phyloP scores from a whole-genome alignment of 768 basidiomycete species.

The Tricholoma flavovirens region DNA sequence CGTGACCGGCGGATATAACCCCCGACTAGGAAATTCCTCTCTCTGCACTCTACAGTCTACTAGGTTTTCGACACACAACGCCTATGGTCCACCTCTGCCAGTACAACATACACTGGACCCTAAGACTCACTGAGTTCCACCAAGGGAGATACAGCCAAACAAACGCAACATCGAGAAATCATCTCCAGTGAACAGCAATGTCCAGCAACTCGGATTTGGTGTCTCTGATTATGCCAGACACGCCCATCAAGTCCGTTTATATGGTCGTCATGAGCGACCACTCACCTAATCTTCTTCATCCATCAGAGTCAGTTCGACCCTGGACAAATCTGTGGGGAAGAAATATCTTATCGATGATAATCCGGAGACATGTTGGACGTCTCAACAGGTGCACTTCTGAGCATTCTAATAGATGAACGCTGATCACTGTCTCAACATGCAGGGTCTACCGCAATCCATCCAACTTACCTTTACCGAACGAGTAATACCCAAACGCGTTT shows the following conservation, averaged over 20 bases:
- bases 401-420: neutral
- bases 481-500: slow-evolving; percentile 51
- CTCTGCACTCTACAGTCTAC: neutral
- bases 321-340: slow-evolving; percentile 70
- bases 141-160: neutral
- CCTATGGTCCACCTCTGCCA: neutral
- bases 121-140: too few relatives aligned
- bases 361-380: slow-evolving; percentile 83
- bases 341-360: slow-evolving; percentile 63
- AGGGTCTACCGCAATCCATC: slow-evolving; percentile 77
- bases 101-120: too few relatives aligned
- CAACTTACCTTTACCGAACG: slow-evolving; percentile 52
- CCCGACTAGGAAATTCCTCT: neutral
- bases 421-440: neutral
- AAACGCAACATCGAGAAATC: too few relatives aligned
- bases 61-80: neutral
- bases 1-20: neutral
- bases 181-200: too few relatives aligned
- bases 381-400: slow-evolving; percentile 51
- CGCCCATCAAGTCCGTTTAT: slow-evolving; percentile 45
- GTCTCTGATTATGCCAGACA: slow-evolving; percentile 38
- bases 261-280: neutral
- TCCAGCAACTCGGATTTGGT: slow-evolving; percentile 20
- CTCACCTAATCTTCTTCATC: slow-evolving; percentile 4
- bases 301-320: slow-evolving; percentile 69